Evolutionary conservation across 1,284 basidiomycete genomes (phyloP), one percentile per base, ranked within the genome.

Genomic region (Ustanciosporium gigantosporum): DNA sequence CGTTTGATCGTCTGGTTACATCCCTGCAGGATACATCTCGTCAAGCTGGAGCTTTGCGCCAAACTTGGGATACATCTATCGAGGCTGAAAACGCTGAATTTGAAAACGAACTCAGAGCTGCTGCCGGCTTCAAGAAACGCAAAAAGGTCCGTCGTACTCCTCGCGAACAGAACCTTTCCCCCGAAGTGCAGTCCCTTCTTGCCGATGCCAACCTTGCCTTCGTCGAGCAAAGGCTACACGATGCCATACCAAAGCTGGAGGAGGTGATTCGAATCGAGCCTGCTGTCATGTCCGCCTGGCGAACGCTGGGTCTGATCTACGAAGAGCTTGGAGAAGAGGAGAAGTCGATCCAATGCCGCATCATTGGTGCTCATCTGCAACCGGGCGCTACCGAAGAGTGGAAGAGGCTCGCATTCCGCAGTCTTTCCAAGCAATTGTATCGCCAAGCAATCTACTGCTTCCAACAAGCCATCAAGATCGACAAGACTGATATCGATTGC

Each of bases 231-330:
- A 80, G 90, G 52, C 81, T 87, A 16, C 80, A 82, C 2, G 83
- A 87, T 61, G 88, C 91, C 1, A 87, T 91, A 25, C 83, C 84
- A 19, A 84, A 87, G 35, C 89, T 93, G 83, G 86, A 89, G 73
- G 90, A 97, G 74, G 89, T 96, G 60, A 91, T 97, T 48, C 85
- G 90, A 8, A 91, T 93, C 47, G 93, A 97, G 77, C 91, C 92
- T 2, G 85, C 88, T 25, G 88, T 91, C 8, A 82, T 84, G 4
- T 80, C 85, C 4, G 90, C 92, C 0, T 96, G 93, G 92, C 84
- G 85, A 8, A 89, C 91, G 0, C 83, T 95, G 3, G 89, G 88
- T 1, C 85, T 87, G 57, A 88, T 88, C 65, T 87, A 89, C 68
- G 83, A 84, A 22, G 88, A 90, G 64, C 79, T 85, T 67, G 82